Base-by-base conservation (phyloP, 352 stramenopile species). In the Blastocystis sp. region DNA sequence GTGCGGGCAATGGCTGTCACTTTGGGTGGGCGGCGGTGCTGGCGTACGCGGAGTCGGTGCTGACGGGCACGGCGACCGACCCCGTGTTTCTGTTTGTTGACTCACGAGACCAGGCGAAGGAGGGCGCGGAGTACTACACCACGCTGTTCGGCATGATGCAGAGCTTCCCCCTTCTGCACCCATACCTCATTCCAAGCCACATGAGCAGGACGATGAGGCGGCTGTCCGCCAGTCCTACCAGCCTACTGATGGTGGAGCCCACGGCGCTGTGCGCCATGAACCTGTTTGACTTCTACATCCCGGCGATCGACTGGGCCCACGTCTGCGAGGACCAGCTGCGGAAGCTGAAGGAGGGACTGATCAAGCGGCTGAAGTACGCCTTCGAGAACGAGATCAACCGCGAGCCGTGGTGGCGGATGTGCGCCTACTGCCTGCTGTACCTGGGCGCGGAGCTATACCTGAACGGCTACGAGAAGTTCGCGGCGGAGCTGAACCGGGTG, bases 371-470 rank as follows among this genome's bases (percentile, higher is more conserved):
- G 48, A 57, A 57, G 14, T 57, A 57, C 48, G 48, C 48, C 6
- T 57, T 57, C 14, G 48, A 57, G 48, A 57, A 57, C 48, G 6
- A 7, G 14, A 7, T 57, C 6, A 57, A 57, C 14, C 48, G 48
- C 48, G 48, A 14, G 6, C 14, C 48, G 48, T 57, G 6, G 48
- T 57, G 48, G 48, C 48, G 14, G 0, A 17, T 57, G 48, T 57
- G 48, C 48, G 48, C 14, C 6, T 17, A 17, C 6, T 57, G 48
- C 48, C 48, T 57, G 6, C 48, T 57, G 6, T 57, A 57, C 3
- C 45, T 48, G 61, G 74, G 48, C n/a, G 21, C 69, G 59, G 74
- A 84, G 38, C 43, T 84, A 14, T 28, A 84, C 21, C 43, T 60
- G 17, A 68, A 52, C n/a, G 54, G 74, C 24, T 84, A 68, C n/a